Conservation (phyloP, 345 rosid genomes). For the Excoecaria agallocha region DNA sequence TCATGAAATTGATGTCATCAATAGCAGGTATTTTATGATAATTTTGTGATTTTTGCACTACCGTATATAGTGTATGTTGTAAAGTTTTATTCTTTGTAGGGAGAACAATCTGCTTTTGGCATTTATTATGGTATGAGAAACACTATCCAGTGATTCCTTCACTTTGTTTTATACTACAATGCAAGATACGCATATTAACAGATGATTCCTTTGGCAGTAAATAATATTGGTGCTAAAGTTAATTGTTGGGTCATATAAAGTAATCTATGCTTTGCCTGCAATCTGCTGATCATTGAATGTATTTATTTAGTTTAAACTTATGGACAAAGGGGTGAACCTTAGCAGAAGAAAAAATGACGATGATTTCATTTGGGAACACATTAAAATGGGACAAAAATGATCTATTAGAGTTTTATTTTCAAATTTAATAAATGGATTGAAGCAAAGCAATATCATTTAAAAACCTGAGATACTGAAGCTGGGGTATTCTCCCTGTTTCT, state of each 20-base stretch:
- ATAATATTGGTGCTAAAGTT: neutral
- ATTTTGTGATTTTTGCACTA: neutral
- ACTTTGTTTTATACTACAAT: neutral
- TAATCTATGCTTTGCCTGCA: neutral
- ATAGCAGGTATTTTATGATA: slow-evolving; percentile 61
- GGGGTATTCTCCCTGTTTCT: neutral
- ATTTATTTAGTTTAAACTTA: neutral
- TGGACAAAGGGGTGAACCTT: neutral
- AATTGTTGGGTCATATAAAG: neutral
- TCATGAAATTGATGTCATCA: slow-evolving; percentile 97
- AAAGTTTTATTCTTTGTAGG: neutral
- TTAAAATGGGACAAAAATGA: neutral
- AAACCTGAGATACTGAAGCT: too few species aligned
- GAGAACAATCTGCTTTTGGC: neutral
- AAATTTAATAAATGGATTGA: neutral
- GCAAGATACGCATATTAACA: neutral
- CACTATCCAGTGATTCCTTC: neutral
- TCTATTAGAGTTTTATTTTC: neutral
- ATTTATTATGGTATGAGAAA: neutral
- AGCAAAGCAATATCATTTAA: neutral
- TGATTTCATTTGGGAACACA: neutral
- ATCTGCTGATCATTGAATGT: neutral
- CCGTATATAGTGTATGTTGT: neutral
- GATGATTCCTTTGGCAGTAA: neutral
- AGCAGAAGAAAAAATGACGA: neutral